These are phyloP conservation scores for Theobroma cacao DNA, from an alignment of 345 rosid species.

Conservation along the genomic window DNA sequence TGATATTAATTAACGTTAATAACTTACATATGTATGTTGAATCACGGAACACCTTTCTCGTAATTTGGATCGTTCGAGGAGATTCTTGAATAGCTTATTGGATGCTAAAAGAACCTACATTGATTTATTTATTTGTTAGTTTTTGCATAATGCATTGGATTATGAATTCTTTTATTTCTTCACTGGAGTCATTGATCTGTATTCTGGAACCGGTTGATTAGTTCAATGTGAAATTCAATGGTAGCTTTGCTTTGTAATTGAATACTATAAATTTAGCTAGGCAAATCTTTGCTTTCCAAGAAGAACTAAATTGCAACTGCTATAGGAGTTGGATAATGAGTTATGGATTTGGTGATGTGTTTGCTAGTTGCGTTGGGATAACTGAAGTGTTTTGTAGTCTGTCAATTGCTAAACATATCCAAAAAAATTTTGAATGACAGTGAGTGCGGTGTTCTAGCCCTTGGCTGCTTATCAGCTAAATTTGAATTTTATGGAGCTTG, in stretches of 20 bases:
- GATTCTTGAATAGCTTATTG: not conserved
- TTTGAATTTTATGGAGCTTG: slow-evolving; percentile 34
- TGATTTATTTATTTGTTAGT: not conserved
- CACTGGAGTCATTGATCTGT: not conserved
- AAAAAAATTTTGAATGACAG: not conserved
- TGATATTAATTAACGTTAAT: not conserved
- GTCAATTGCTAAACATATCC: slow-evolving; percentile 6
- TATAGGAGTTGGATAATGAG: not conserved
- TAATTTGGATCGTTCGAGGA: not conserved
- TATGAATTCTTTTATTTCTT: not conserved
- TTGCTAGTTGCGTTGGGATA: not conserved
- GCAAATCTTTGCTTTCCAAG: not conserved
- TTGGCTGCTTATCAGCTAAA: slow-evolving; percentile 13
- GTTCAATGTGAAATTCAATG: not conserved
- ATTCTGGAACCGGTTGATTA: not conserved
- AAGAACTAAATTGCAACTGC: not conserved
- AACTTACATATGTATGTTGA: not conserved
- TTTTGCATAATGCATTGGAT: not conserved
- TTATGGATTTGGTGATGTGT: too few species aligned
- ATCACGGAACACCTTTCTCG: not conserved
- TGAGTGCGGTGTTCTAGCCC: slow-evolving; percentile 12
- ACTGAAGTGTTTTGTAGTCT: not conserved
- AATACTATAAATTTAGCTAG: not conserved
- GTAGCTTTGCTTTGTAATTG: not conserved
- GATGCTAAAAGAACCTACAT: not conserved